These are phyloP conservation scores for Trichosporon inkin DNA, from an alignment of 1,284 basidiomycete species.

Conservation along the genomic window DNA sequence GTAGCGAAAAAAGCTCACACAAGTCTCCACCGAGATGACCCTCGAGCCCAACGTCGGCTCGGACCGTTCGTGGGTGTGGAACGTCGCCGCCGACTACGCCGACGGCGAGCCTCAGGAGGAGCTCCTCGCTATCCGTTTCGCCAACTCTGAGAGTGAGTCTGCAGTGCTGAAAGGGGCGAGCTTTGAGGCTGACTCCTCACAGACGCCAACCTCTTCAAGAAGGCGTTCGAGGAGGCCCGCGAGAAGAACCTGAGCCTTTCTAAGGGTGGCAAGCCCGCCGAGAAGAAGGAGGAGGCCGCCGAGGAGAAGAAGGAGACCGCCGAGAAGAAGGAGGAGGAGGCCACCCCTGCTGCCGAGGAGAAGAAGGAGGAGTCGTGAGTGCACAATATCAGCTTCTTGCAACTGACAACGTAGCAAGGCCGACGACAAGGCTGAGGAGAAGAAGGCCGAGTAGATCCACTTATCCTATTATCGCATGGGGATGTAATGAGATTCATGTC, in stretches of 20 bases:
- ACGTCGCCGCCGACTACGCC: slow-evolving; percentile 91
- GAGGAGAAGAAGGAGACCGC: slow-evolving; percentile 23
- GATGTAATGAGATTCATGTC: slow-evolving; percentile 8
- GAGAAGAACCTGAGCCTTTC: slow-evolving; percentile 57
- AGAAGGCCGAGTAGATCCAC: slow-evolving; percentile 11
- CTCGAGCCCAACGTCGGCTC: slow-evolving; percentile 98
- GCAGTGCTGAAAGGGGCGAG: background rate
- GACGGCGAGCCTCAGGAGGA: slow-evolving; percentile 83
- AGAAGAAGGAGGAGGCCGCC: slow-evolving; percentile 30
- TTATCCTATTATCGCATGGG: slow-evolving; percentile 5
- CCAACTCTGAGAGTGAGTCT: slow-evolving; percentile 86
- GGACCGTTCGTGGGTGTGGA: slow-evolving; percentile 99
- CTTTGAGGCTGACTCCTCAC: slow-evolving; percentile 5
- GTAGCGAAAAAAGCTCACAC: background rate
- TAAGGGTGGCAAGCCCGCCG: slow-evolving; percentile 38
- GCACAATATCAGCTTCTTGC: background rate
- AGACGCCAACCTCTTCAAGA: slow-evolving; percentile 87
- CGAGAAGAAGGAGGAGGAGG: slow-evolving; percentile 22
- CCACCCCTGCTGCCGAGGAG: slow-evolving; percentile 27
- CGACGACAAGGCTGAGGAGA: slow-evolving; percentile 9
- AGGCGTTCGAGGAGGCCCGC: slow-evolving; percentile 78
- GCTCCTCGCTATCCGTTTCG: slow-evolving; percentile 97
- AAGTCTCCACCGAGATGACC: slow-evolving; percentile 86
- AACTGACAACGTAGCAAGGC: slow-evolving; percentile 16
- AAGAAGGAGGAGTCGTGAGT: slow-evolving; percentile 27